phyloP scores from a whole-genome alignment of 345 rosid species.

The Populus davidiana region DNA sequence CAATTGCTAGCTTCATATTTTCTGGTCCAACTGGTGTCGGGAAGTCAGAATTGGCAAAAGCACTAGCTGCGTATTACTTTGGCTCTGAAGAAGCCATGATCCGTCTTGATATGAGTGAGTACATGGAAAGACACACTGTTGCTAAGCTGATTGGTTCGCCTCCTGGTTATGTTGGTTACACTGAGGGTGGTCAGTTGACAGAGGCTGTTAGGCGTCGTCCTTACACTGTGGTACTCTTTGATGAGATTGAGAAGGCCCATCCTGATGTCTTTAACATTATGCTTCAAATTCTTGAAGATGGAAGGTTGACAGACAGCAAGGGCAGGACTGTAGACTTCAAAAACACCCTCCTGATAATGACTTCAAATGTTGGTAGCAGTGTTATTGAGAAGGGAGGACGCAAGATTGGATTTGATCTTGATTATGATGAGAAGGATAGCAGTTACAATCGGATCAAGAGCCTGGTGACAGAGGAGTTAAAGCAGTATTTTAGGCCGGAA shows the following conservation, averaged over 20 bases:
- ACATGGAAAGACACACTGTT: slow-evolving; percentile 96
- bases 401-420: slow-evolving; percentile 85
- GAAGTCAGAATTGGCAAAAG: slow-evolving; percentile 94
- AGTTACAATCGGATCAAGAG: slow-evolving; percentile 90
- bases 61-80: slow-evolving; percentile 89
- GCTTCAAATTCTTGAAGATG: slow-evolving; percentile 99
- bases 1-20: slow-evolving; percentile 97
- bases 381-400: slow-evolving; percentile 95
- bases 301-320: slow-evolving; percentile 95
- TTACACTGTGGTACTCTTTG: slow-evolving; percentile 84
- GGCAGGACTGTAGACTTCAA: slow-evolving; percentile 97
- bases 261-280: slow-evolving; percentile 99
- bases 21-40: slow-evolving; percentile 99
- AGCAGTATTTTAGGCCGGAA: slow-evolving; percentile 91
- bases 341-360: slow-evolving; percentile 95
- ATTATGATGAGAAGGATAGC: slow-evolving; percentile 87
- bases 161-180: slow-evolving; percentile 97
- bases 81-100: slow-evolving; percentile 99
- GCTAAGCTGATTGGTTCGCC: slow-evolving; percentile 98
- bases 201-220: slow-evolving; percentile 98
- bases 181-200: slow-evolving; percentile 95
- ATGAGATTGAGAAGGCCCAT: slow-evolving; percentile 97
- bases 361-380: slow-evolving; percentile 94
- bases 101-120: slow-evolving; percentile 97
- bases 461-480: slow-evolving; percentile 85